Evolutionary conservation across 805 yeast species (phyloP).

Genomic region (Spathaspora girioi): DNA sequence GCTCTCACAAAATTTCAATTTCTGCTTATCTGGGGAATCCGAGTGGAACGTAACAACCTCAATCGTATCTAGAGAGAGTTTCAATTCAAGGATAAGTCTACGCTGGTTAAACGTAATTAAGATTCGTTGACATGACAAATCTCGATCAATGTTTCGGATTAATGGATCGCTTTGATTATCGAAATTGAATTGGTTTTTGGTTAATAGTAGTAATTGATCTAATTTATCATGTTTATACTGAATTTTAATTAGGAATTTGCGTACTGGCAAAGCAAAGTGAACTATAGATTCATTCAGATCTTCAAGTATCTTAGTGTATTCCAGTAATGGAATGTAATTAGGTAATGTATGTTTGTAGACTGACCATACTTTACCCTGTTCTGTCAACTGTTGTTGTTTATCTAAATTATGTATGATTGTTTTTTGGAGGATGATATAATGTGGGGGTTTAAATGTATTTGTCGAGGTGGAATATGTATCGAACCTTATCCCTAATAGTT

Average conservation of each 20-base stretch:
- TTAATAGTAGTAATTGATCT: conserved; percentile 12
- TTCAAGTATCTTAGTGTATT: conserved; percentile 11
- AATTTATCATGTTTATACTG: conserved; percentile 33
- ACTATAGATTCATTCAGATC: conserved; percentile 11
- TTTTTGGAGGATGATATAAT: conserved; percentile 42
- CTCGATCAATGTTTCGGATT: conserved; percentile 16
- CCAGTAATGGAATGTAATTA: conserved; percentile 23
- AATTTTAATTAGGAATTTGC: conserved; percentile 17
- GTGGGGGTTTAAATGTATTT: conserved; percentile 35
- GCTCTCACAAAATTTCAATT: conserved; percentile 10
- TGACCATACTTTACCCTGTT: conserved; percentile 17
- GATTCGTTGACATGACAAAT: conserved; percentile 24
- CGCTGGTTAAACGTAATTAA: conserved; percentile 3
- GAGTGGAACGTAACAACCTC: conserved; percentile 4
- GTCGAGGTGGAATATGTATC: conserved; percentile 32
- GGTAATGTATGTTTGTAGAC: conserved; percentile 37
- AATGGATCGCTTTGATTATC: conserved; percentile 3
- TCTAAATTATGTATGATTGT: neutral
- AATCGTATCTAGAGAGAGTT: conserved; percentile 17
- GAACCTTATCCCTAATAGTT: conserved; percentile 47
- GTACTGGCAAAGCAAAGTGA: conserved; percentile 19
- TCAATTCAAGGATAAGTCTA: conserved; percentile 10
- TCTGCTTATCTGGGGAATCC: neutral
- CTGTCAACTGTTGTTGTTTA: conserved; percentile 5
- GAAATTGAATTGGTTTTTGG: conserved; percentile 6